Conservation (phyloP, 2,329 filamentous ascomycete genomes). For the Beauveria pseudobassiana region DNA sequence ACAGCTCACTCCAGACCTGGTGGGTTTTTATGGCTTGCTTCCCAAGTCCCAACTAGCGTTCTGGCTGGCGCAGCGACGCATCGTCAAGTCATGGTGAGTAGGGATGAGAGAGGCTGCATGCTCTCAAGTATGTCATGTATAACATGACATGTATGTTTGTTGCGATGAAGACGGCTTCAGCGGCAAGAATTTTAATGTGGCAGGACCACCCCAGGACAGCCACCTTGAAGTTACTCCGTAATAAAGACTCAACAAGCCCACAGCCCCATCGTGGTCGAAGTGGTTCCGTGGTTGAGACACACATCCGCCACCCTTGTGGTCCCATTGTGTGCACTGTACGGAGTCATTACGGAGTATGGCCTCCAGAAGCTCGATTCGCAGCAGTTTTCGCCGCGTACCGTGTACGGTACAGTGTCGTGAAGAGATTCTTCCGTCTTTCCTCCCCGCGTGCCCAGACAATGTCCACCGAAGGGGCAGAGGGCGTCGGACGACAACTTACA, state of each 20-base stretch:
- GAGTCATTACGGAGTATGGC: background rate
- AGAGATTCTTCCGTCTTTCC: background rate
- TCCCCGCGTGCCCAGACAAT: constrained; percentile 1
- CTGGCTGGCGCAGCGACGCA: no score
- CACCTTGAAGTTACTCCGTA: background rate
- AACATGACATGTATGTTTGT: background rate
- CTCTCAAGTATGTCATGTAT: no score
- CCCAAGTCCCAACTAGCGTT: no score
- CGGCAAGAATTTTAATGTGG: background rate
- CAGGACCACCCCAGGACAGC: background rate
- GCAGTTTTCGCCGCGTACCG: background rate
- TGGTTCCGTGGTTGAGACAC: constrained; percentile 2
- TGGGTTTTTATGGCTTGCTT: no score
- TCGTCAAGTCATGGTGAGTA: no score
- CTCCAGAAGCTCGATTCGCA: background rate
- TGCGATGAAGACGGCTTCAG: background rate
- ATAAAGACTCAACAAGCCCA: constrained; percentile 7
- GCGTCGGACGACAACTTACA: background rate
- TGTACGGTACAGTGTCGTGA: background rate
- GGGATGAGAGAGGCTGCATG: no score
- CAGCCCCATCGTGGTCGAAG: background rate
- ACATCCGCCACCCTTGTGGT: background rate
- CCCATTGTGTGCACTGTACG: background rate
- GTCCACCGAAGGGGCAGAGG: background rate
- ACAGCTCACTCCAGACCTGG: no score